Conservation (phyloP, 2,329 filamentous ascomycete genomes). For the Pseudopyrenochaeta lycopersici region DNA sequence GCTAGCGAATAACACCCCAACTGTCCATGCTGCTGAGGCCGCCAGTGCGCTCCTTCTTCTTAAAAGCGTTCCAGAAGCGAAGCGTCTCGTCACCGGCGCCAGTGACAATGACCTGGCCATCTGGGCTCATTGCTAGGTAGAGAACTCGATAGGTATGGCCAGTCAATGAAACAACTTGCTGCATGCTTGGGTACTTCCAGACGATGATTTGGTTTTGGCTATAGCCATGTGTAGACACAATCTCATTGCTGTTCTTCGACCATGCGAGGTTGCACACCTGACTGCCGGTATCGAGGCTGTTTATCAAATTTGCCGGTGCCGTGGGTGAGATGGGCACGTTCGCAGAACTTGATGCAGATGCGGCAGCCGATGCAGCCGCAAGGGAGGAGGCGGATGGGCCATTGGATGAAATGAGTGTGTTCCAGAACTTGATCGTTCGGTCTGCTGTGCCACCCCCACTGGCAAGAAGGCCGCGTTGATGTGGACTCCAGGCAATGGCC, state of each 20-base stretch:
- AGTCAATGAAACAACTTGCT: constrained; percentile 92
- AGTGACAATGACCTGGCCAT: constrained; percentile 92
- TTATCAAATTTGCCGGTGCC: constrained; percentile 60
- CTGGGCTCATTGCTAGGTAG: constrained; percentile 96
- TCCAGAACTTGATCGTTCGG: constrained; percentile 96
- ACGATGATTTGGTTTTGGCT: constrained; percentile 98
- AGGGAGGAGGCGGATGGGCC: constrained; percentile 52
- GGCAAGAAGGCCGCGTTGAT: constrained; percentile 92
- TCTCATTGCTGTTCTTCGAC: constrained; percentile 97
- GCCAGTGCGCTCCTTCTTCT: constrained; percentile 75
- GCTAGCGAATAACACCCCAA: constrained; percentile 80
- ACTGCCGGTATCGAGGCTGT: constrained; percentile 93
- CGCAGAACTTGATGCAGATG: constrained; percentile 41
- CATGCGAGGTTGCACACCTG: constrained; percentile 99
- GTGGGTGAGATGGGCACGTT: constrained; percentile 44
- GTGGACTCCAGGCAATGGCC: constrained; percentile 96
- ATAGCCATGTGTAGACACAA: constrained; percentile 96
- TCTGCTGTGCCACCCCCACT: constrained; percentile 96
- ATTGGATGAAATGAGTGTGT: constrained; percentile 80
- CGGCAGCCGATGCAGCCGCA: constrained; percentile 47
- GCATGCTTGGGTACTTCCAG: constrained; percentile 99
- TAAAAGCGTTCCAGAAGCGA: constrained; percentile 96
- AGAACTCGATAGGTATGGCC: constrained; percentile 97
- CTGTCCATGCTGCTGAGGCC: constrained; percentile 69
- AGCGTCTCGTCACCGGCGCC: constrained; percentile 96